Evolutionary conservation across 2,329 filamentous ascomycete genomes (phyloP).

Genomic region (Beauveria australis): DNA sequence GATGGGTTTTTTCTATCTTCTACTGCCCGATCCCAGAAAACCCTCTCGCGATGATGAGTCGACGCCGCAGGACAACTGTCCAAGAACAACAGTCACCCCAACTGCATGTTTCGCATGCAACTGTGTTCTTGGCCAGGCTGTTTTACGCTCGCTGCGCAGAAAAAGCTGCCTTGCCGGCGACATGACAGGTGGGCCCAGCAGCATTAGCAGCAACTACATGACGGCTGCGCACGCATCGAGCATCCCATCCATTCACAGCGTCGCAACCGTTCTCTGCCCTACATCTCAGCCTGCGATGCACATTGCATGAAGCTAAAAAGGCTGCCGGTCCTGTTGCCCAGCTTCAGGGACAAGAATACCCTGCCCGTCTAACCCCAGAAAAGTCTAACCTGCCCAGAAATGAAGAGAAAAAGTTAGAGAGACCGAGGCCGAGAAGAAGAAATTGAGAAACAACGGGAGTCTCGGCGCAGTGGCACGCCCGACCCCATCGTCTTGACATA

Average conservation of each 20-base stretch:
- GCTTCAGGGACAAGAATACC: background rate
- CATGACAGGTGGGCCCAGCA: background rate
- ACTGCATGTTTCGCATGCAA: background rate
- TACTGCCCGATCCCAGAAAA: background rate
- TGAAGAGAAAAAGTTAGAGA: background rate
- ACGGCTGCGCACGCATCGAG: background rate
- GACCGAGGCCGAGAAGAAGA: background rate
- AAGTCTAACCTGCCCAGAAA: background rate
- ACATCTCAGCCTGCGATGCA: background rate
- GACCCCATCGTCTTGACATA: background rate
- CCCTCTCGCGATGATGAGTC: background rate
- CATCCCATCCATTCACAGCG: background rate
- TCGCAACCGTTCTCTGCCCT: background rate
- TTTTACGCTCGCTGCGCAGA: background rate
- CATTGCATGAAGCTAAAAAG: background rate
- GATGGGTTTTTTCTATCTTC: background rate
- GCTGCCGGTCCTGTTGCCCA: background rate
- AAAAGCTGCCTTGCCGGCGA: background rate
- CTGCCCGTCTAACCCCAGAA: background rate
- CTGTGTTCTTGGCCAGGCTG: background rate
- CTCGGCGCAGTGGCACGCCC: constrained; percentile 4
- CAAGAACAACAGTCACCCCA: background rate
- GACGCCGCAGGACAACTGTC: background rate
- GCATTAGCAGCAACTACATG: background rate
- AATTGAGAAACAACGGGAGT: background rate